Evolutionary conservation across 805 yeast species (phyloP).

Genomic region (Lipomyces japonicus): DNA sequence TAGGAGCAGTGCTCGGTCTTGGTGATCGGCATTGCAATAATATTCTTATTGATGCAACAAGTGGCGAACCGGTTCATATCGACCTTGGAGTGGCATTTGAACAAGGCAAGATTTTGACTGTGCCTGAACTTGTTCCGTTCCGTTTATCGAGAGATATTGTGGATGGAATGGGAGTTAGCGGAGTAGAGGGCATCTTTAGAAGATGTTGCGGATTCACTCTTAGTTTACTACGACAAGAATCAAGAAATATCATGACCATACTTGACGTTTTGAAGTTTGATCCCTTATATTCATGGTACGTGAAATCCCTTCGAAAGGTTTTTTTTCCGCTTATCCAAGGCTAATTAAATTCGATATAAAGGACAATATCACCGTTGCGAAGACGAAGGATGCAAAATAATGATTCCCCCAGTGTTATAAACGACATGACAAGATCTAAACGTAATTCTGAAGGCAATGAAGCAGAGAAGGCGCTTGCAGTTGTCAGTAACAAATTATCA

Average conservation of each 20-base stretch:
- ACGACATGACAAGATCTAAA: background rate
- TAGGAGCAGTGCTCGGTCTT: conserved; percentile 82
- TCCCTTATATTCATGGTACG: conserved; percentile 81
- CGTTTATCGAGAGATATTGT: conserved; percentile 83
- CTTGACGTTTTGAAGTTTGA: conserved; percentile 85
- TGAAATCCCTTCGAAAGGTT: background rate
- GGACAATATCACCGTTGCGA: conserved; percentile 64
- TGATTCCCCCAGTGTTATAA: background rate
- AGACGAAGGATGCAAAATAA: conserved; percentile 15
- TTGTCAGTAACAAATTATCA: conserved; percentile 70
- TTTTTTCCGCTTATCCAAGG: background rate
- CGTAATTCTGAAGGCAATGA: conserved; percentile 51
- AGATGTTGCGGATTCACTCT: conserved; percentile 71
- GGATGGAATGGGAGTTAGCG: conserved; percentile 91
- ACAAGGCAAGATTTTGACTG: conserved; percentile 75
- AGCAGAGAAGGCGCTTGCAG: conserved; percentile 72
- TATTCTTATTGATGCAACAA: conserved; percentile 68
- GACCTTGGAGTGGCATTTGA: conserved; percentile 97
- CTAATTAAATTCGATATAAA: background rate
- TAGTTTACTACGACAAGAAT: conserved; percentile 59
- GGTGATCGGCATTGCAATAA: conserved; percentile 96
- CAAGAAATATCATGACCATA: conserved; percentile 70
- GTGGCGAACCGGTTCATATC: conserved; percentile 93
- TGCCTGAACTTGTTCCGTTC: conserved; percentile 94
- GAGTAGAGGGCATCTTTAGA: conserved; percentile 71